These are phyloP conservation scores for Hypsizygus ulmarius DNA, from an alignment of 1,284 basidiomycete genomes.

Conservation along the genomic window DNA sequence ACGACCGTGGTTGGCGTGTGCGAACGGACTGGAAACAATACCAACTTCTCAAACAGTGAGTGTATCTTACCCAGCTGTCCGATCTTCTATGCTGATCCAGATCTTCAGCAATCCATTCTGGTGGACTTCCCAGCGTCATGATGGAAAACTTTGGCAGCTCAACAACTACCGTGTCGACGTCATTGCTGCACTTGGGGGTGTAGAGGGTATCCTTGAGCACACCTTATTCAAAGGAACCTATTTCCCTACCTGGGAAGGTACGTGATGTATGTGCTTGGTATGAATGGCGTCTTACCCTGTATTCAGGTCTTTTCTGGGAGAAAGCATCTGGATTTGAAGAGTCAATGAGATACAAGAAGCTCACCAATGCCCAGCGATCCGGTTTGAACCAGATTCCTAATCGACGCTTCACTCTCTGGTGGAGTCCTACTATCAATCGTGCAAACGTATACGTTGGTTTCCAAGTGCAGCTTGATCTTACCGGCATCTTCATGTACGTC, in stretches of 20 bases:
- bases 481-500: slow-evolving; percentile 86
- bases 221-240: slow-evolving; percentile 98
- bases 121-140: slow-evolving; percentile 98
- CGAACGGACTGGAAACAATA: slow-evolving; percentile 98
- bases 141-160: slow-evolving; percentile 97
- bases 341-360: slow-evolving; percentile 96
- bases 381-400: slow-evolving; percentile 99
- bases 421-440: slow-evolving; percentile 97
- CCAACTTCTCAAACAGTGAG: slow-evolving; percentile 86
- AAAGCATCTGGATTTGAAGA: slow-evolving; percentile 94
- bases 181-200: slow-evolving; percentile 97
- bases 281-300: slow-evolving; percentile 7
- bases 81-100: slow-evolving; percentile 3
- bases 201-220: slow-evolving; percentile 96
- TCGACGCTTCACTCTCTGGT: slow-evolving; percentile 99
- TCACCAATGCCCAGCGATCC: slow-evolving; percentile 94
- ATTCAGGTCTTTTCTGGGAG: slow-evolving; percentile 87
- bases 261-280: slow-evolving; percentile 16
- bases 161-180: slow-evolving; percentile 99
- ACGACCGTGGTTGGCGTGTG: slow-evolving; percentile 97
- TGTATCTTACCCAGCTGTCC: slow-evolving; percentile 13
- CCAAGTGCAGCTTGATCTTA: slow-evolving; percentile 98
- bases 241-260: slow-evolving; percentile 88
- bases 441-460: slow-evolving; percentile 99
- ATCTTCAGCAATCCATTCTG: slow-evolving; percentile 84